These are phyloP conservation scores for Jaapia argillacea DNA, from an alignment of 768 basidiomycete genomes.

Conservation along the genomic window DNA sequence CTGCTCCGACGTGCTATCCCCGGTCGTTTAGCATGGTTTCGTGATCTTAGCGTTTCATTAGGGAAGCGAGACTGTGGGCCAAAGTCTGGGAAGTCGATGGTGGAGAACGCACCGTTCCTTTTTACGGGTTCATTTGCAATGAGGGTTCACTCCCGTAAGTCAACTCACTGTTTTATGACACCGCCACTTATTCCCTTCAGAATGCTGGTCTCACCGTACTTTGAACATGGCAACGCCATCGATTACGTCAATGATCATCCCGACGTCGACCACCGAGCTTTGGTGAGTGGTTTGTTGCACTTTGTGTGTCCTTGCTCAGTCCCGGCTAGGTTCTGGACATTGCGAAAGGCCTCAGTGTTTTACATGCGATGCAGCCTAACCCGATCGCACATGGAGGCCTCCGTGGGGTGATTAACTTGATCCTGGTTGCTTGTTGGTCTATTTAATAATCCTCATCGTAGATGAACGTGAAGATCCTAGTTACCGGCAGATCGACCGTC, in stretches of 20 bases:
- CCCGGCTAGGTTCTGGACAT: constrained; percentile 34
- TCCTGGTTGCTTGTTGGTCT: background rate
- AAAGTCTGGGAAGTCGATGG: constrained; percentile 42
- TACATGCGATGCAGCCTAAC: background rate
- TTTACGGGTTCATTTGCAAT: constrained; percentile 39
- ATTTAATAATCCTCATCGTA: no score
- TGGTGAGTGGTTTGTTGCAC: background rate
- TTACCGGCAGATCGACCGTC: constrained; percentile 1
- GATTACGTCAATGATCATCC: constrained; percentile 7
- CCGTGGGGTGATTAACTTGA: background rate
- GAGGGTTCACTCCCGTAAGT: background rate
- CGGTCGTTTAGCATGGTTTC: no score
- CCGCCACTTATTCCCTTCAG: background rate
- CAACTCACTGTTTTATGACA: background rate
- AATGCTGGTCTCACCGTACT: constrained; percentile 6
- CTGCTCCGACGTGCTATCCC: no score
- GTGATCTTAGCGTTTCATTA: constrained; percentile 45
- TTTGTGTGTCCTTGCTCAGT: no score
- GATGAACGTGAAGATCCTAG: constrained; percentile 1
- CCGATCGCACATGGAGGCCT: background rate
- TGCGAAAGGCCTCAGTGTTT: constrained; percentile 33
- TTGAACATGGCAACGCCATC: constrained; percentile 5
- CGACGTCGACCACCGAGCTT: constrained; percentile 2
- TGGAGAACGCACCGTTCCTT: constrained; percentile 43
- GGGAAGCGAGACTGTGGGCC: constrained; percentile 47